Percentiles rank a stretch among this genome's conserved stretches.
These are phyloP conservation scores for Tulasnella sp. DNA, from an alignment of 768 basidiomycete species.

Conservation along the genomic window DNA sequence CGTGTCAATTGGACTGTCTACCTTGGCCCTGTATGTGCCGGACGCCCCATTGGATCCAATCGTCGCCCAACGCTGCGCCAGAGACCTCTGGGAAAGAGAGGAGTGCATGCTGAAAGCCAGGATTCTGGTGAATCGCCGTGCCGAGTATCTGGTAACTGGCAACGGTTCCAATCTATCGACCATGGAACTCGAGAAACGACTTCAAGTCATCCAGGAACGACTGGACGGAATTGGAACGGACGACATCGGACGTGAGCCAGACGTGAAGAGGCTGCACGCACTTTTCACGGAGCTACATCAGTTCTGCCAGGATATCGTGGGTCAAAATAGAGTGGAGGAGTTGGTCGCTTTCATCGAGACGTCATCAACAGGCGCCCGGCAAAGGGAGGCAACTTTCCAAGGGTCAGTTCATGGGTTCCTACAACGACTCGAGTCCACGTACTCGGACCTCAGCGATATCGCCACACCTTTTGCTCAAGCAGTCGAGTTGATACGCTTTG, in stretches of 20 bases:
- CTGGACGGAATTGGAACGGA: slow-evolving; percentile 11
- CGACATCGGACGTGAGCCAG: slow-evolving; percentile 31
- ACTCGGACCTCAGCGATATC: slow-evolving; percentile 70
- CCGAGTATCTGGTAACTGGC: slow-evolving; percentile 58
- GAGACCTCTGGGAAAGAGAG: slow-evolving; percentile 47
- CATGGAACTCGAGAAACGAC: slow-evolving; percentile 42
- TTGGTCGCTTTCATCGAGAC: slow-evolving; percentile 40
- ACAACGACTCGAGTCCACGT: slow-evolving; percentile 64
- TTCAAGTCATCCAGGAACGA: slow-evolving; percentile 13
- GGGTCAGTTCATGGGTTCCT: slow-evolving; percentile 73
- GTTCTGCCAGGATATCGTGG: slow-evolving; percentile 56
- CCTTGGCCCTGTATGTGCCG: slow-evolving; percentile 75
- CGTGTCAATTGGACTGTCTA: slow-evolving; percentile 52
- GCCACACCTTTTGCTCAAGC: slow-evolving; percentile 62
- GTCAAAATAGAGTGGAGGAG: slow-evolving; percentile 48
- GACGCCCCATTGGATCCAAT: slow-evolving; percentile 84
- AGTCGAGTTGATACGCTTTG: slow-evolving; percentile 63
- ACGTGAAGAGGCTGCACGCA: slow-evolving; percentile 37
- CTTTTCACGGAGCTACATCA: slow-evolving; percentile 55
- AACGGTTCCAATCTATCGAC: slow-evolving; percentile 51
- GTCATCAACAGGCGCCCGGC: slow-evolving; percentile 30
- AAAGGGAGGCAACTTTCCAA: slow-evolving; percentile 69
- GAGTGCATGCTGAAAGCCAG: slow-evolving; percentile 46
- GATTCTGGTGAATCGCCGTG: slow-evolving; percentile 50
- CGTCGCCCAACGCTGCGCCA: slow-evolving; percentile 52